These are phyloP conservation scores for Colletotrichum tofieldiae DNA, from an alignment of 2,329 filamentous ascomycete species.

Conservation along the genomic window DNA sequence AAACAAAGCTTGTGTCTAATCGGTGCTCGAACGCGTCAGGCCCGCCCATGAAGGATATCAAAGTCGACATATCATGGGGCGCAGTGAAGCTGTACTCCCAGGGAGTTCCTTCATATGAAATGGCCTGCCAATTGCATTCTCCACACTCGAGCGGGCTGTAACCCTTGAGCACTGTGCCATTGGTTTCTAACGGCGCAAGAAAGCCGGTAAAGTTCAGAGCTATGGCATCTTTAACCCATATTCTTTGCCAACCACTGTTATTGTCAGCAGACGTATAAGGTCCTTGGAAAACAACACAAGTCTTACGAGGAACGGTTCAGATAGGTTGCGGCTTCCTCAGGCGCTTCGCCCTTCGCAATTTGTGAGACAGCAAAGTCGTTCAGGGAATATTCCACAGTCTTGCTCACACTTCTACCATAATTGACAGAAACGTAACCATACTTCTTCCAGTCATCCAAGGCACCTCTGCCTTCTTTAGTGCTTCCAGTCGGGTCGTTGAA, in stretches of 20 bases:
- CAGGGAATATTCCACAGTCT: slow-evolving; percentile 70
- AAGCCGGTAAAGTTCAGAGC: slow-evolving; percentile 68
- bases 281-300: fast-evolving
- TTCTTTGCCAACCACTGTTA: slow-evolving; percentile 69
- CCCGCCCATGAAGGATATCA: slow-evolving; percentile 69
- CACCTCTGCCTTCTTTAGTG: slow-evolving; percentile 71
- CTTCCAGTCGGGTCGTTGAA: slow-evolving; percentile 66
- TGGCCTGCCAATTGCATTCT: slow-evolving; percentile 69
- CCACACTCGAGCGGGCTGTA: slow-evolving; percentile 68
- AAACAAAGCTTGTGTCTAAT: slow-evolving; percentile 55
- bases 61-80: slow-evolving; percentile 70
- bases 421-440: slow-evolving; percentile 70
- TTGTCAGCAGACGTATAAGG: not conserved
- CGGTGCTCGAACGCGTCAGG: slow-evolving; percentile 64
- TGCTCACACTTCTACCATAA: slow-evolving; percentile 67
- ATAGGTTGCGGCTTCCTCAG: slow-evolving; percentile 65
- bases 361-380: slow-evolving; percentile 73
- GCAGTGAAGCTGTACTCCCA: slow-evolving; percentile 71
- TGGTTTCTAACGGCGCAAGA: slow-evolving; percentile 66
- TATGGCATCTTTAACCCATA: slow-evolving; percentile 68
- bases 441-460: slow-evolving; percentile 71
- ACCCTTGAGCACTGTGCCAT: slow-evolving; percentile 58
- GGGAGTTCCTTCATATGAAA: slow-evolving; percentile 65
- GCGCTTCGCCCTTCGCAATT: slow-evolving; percentile 68
- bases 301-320: slow-evolving; percentile 62